phyloP scores from a whole-genome alignment of 1,139 yeast species.

The Hansenula lynferdii region DNA sequence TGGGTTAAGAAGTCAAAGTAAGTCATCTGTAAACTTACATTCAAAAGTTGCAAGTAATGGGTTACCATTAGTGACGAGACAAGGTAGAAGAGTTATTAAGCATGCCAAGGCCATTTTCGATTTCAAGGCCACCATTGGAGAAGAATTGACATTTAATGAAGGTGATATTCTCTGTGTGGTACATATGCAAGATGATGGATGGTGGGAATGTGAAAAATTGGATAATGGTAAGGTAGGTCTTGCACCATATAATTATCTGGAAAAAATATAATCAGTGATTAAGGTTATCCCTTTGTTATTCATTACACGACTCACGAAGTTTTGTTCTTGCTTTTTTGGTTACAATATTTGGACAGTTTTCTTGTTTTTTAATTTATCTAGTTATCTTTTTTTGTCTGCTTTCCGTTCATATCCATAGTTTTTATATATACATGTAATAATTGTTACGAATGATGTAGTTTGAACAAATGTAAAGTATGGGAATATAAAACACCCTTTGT shows the following conservation, averaged over 20 bases:
- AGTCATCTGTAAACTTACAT: conserved; percentile 23
- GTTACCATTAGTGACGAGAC: conserved; percentile 35
- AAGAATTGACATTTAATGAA: conserved; percentile 69
- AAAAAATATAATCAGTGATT: no score
- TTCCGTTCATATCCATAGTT: no score
- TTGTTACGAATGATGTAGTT: no score
- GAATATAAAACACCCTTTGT: no score
- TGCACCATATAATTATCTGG: conserved; percentile 75
- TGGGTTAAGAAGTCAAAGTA: conserved; percentile 19
- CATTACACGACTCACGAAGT: not conserved
- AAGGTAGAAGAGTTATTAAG: conserved; percentile 46
- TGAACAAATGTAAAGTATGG: no score
- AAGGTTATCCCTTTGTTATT: not conserved
- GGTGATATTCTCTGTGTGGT: conserved; percentile 70
- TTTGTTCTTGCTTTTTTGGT: not conserved
- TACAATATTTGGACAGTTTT: no score
- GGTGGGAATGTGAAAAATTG: conserved; percentile 82
- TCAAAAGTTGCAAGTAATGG: conserved; percentile 23
- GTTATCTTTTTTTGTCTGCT: no score
- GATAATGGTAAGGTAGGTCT: conserved; percentile 60
- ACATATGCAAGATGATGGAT: conserved; percentile 79
- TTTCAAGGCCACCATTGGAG: conserved; percentile 74
- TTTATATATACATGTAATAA: no score
- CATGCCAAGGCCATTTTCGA: conserved; percentile 68
- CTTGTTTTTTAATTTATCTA: no score